Evolutionary conservation across 129 eudicot species (phyloP).

Genomic region (Flaveria sonorensis): DNA sequence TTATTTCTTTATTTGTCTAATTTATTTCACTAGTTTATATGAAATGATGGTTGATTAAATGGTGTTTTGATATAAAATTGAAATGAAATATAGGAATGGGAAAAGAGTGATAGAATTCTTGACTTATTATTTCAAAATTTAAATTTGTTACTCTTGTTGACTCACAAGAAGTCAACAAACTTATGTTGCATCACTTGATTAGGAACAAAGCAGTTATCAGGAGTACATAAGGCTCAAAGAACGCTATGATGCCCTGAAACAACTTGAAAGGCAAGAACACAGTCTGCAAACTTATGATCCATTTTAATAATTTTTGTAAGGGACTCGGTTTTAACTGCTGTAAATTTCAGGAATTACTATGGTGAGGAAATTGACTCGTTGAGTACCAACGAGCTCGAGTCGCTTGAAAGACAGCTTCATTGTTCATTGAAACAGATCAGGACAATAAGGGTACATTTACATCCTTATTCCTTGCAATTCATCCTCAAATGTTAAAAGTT

Average conservation of each 20-base stretch:
- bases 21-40: neutral
- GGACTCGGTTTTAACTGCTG: constrained; percentile 26
- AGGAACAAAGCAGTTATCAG: constrained; percentile 63
- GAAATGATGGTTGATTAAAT: constrained; percentile 3
- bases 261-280: constrained; percentile 46
- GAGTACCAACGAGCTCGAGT: constrained; percentile 58
- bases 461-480: constrained; percentile 9
- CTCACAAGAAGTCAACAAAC: constrained; percentile 20
- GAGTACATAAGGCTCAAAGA: constrained; percentile 60
- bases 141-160: constrained; percentile 22
- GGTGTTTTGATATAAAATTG: neutral
- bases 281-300: neutral
- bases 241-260: constrained; percentile 54
- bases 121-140: constrained; percentile 21
- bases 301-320: neutral
- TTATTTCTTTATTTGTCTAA: neutral
- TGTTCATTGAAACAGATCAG: constrained; percentile 53
- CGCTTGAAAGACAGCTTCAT: constrained; percentile 63
- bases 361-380: constrained; percentile 62
- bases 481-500: constrained; percentile 10
- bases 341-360: constrained; percentile 48
- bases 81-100: neutral
- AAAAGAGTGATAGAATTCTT: neutral
- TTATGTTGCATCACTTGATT: neutral
- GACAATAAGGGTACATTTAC: constrained; percentile 48